Percentiles rank a stretch among this genome's conserved stretches.
These are phyloP conservation scores for Termitomyces sp. DNA, from an alignment of 768 basidiomycete genomes.

Conservation along the genomic window DNA sequence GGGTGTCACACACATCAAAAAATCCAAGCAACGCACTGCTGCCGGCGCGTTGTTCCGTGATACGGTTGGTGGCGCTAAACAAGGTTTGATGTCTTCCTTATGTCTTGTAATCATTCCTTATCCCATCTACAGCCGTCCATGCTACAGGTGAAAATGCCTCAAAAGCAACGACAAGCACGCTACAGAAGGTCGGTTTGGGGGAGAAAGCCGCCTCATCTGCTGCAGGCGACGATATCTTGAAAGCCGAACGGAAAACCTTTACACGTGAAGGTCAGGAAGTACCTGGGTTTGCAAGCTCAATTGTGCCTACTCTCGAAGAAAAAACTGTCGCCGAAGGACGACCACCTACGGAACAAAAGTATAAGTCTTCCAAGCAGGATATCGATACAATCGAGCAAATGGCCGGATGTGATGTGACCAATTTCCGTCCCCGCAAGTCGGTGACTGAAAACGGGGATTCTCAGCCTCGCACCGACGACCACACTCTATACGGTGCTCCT, in stretches of 20 bases:
- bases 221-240: slow-evolving; percentile 34
- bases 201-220: slow-evolving; percentile 30
- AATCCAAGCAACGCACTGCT: slow-evolving; percentile 28
- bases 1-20: slow-evolving; percentile 37
- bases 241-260: slow-evolving; percentile 47
- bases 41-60: slow-evolving; percentile 27
- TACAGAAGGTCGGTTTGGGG: slow-evolving; percentile 39
- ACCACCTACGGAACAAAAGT: slow-evolving; percentile 27
- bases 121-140: slow-evolving; percentile 29
- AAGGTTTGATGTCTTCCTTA: slow-evolving; percentile 36
- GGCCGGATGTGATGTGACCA: neutral
- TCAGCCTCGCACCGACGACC: slow-evolving; percentile 34
- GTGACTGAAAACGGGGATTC: slow-evolving; percentile 5
- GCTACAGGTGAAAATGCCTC: slow-evolving; percentile 31
- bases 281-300: slow-evolving; percentile 53
- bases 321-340: slow-evolving; percentile 48
- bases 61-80: slow-evolving; percentile 31
- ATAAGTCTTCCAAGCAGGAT: neutral
- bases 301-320: slow-evolving; percentile 69
- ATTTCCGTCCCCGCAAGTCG: neutral
- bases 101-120: neutral
- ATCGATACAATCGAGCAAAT: slow-evolving; percentile 5
- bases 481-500: slow-evolving; percentile 47
- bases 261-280: slow-evolving; percentile 43
- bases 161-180: slow-evolving; percentile 25